Evolutionary conservation across 1,284 basidiomycete genomes (phyloP).

Genomic region (Cutaneotrichosporon dermatis): DNA sequence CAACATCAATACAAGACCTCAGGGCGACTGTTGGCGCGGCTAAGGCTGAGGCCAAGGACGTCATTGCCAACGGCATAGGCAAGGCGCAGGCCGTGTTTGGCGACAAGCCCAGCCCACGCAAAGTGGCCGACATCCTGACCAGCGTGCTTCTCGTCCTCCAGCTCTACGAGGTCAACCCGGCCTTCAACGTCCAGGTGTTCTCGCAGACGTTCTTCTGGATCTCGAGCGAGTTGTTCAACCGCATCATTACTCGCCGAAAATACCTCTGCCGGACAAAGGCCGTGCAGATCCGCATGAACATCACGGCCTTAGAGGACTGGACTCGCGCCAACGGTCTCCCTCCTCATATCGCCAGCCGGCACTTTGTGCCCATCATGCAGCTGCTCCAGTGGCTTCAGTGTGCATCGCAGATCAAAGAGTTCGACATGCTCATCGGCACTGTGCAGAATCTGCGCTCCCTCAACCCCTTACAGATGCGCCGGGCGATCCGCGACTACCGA

Average conservation of each 20-base stretch:
- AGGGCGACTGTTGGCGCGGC: conserved; percentile 10
- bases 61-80: conserved; percentile 16
- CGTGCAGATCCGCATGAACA: conserved; percentile 83
- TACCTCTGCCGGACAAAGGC: conserved; percentile 88
- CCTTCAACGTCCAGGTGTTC: conserved; percentile 82
- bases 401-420: conserved; percentile 71
- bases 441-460: conserved; percentile 80
- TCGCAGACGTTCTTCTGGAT: conserved; percentile 66
- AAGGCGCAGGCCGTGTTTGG: conserved; percentile 20
- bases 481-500: conserved; percentile 87
- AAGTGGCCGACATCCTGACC: conserved; percentile 75
- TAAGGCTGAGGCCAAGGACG: conserved; percentile 19
- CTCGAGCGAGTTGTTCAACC: conserved; percentile 84
- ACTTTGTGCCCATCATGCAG: conserved; percentile 80
- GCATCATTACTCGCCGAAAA: conserved; percentile 83
- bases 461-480: conserved; percentile 92
- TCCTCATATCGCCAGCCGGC: conserved; percentile 63
- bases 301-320: conserved; percentile 88
- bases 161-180: conserved; percentile 86
- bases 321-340: conserved; percentile 67
- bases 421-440: conserved; percentile 79
- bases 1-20: conserved; percentile 33
- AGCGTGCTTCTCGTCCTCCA: conserved; percentile 81
- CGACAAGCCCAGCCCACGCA: conserved; percentile 52
- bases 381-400: conserved; percentile 66